These are phyloP conservation scores for Aeminium ludgeri DNA, from an alignment of 495 filamentous ascomycete species.

Conservation along the genomic window DNA sequence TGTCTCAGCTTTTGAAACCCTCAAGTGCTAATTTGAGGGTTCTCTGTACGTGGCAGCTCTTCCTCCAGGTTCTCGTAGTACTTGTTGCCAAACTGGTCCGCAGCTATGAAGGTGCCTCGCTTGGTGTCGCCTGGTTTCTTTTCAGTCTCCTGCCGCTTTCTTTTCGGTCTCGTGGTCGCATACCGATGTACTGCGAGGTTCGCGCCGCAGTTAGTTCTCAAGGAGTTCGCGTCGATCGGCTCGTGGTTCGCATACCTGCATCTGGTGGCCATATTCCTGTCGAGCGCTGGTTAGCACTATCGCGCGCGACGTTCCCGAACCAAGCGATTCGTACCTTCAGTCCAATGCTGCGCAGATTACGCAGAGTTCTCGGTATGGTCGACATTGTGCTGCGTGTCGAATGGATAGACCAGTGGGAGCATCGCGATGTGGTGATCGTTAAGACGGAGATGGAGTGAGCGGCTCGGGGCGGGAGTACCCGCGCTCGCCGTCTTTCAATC, in stretches of 20 bases:
- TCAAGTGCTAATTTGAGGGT: background rate
- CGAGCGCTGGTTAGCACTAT: conserved; percentile 20
- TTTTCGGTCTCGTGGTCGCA: background rate
- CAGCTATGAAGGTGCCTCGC: conserved; percentile 70
- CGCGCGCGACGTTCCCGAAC: background rate
- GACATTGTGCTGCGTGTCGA: conserved; percentile 50
- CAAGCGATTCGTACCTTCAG: conserved; percentile 45
- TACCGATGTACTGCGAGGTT: conserved; percentile 20
- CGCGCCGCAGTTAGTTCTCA: conserved; percentile 7
- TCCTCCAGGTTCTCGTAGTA: conserved; percentile 86
- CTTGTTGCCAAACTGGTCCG: conserved; percentile 88
- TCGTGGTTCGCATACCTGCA: conserved; percentile 49
- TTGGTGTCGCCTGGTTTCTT: conserved; percentile 77
- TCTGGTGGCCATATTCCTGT: conserved; percentile 78
- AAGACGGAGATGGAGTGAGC: background rate
- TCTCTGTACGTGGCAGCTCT: conserved; percentile 65
- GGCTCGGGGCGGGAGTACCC: background rate
- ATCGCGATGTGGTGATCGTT: background rate
- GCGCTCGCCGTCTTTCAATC: background rate
- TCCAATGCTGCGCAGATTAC: conserved; percentile 73
- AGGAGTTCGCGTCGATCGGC: too few relatives aligned
- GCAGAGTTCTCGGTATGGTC: conserved; percentile 68
- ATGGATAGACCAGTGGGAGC: background rate
- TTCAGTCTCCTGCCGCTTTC: conserved; percentile 1
- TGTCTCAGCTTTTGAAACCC: conserved; percentile 19